Conservation (phyloP, 768 basidiomycete genomes). For the Mycena vulgaris region DNA sequence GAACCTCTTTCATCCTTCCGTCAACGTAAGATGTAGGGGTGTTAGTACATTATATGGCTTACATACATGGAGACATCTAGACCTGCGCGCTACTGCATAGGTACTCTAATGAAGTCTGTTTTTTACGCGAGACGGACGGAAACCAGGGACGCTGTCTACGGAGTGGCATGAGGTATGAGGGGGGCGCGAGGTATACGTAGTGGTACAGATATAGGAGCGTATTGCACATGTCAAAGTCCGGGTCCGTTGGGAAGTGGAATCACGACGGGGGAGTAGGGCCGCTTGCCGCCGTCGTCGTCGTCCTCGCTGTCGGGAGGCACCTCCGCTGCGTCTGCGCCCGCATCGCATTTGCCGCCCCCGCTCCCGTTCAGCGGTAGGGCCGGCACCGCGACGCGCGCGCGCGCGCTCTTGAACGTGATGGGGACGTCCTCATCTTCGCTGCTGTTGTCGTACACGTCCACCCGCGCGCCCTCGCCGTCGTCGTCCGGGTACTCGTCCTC, state of each 20-base stretch:
- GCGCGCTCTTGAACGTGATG: slow-evolving; percentile 14
- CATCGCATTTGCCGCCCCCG: neutral
- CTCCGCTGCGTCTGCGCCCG: neutral
- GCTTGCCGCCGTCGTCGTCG: neutral
- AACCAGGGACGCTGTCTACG: no score
- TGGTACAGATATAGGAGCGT: neutral
- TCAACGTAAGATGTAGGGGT: no score
- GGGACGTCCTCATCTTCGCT: slow-evolving; percentile 27
- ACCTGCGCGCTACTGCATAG: no score
- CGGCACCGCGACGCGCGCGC: neutral
- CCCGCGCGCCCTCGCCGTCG: slow-evolving; percentile 1
- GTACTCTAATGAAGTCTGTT: no score
- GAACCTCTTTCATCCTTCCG: no score
- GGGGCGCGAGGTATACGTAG: neutral
- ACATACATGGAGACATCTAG: no score
- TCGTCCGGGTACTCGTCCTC: slow-evolving; percentile 7
- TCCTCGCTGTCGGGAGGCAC: neutral
- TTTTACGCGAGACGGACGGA: no score
- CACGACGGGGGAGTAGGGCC: neutral
- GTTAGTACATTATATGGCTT: no score
- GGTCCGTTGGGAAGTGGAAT: neutral
- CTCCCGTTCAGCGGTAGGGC: neutral
- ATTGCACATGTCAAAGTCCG: neutral
- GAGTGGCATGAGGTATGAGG: no score
- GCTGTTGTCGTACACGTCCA: slow-evolving; percentile 20